phyloP scores from a whole-genome alignment of 1,139 yeast species.

The Pichia sp. region DNA sequence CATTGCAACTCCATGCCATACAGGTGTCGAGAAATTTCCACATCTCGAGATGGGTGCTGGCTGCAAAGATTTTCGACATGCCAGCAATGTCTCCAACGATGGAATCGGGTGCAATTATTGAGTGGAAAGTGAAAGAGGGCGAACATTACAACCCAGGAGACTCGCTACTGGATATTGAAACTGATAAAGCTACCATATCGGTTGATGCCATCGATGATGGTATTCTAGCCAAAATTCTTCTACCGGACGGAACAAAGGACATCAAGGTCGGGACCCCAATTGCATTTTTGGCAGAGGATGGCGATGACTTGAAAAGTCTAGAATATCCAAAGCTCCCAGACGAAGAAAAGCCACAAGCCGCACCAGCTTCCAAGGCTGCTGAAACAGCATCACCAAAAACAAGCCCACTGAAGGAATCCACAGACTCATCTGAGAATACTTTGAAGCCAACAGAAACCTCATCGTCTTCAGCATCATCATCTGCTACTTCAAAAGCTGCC shows the following conservation, averaged over 20 bases:
- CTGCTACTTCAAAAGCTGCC: conserved; percentile 36
- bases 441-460: background rate
- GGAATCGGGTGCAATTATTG: conserved; percentile 96
- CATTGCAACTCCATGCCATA: background rate
- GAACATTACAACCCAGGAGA: conserved; percentile 80
- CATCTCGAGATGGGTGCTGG: conserved; percentile 21
- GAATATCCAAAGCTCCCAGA: conserved; percentile 47
- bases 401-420: background rate
- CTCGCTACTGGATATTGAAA: conserved; percentile 80
- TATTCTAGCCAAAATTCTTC: conserved; percentile 70
- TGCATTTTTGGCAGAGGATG: conserved; percentile 83
- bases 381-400: background rate
- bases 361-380: conserved; percentile 25
- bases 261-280: conserved; percentile 86
- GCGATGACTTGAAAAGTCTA: conserved; percentile 67
- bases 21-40: conserved; percentile 7
- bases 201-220: conserved; percentile 96
- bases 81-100: conserved; percentile 99
- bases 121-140: conserved; percentile 86
- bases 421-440: too few species aligned
- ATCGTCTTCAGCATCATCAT: conserved; percentile 12
- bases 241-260: conserved; percentile 67
- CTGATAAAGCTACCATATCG: conserved; percentile 89
- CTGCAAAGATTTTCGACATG: conserved; percentile 71
- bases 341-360: conserved; percentile 17